These are phyloP conservation scores for Fistulinella prunicolor DNA, from an alignment of 768 basidiomycete species.

Conservation along the genomic window DNA sequence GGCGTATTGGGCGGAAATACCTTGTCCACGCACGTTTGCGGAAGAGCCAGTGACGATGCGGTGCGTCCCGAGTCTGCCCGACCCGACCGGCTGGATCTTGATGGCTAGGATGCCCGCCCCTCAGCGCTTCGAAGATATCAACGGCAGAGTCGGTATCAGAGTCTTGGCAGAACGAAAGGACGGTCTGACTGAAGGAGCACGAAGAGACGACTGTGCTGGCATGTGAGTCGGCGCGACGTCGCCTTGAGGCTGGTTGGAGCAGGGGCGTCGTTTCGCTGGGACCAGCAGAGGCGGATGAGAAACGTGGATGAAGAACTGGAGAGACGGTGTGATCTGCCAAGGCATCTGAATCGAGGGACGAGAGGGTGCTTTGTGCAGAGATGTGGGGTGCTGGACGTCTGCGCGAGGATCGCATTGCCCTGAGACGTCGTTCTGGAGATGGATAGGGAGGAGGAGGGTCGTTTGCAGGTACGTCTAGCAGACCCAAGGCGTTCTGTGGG, in stretches of 20 bases:
- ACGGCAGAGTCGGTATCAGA: constrained; percentile 41
- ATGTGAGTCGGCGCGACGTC: constrained; percentile 58
- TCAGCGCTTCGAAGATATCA: constrained; percentile 28
- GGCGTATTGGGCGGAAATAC: constrained; percentile 64
- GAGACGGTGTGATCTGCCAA: constrained; percentile 36
- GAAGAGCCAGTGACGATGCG: constrained; percentile 4
- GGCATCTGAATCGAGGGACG: constrained; percentile 36
- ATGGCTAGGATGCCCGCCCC: no score
- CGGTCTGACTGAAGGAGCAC: constrained; percentile 59
- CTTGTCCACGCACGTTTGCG: constrained; percentile 39
- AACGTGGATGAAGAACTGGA: no score
- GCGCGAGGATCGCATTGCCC: constrained; percentile 31
- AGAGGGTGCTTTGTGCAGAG: constrained; percentile 26
- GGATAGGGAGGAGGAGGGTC: constrained; percentile 80
- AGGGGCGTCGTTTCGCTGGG: constrained; percentile 51
- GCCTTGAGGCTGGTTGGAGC: constrained; percentile 30
- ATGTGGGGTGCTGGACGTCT: constrained; percentile 30
- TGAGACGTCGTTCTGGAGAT: constrained; percentile 41
- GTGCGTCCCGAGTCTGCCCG: background rate
- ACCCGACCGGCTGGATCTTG: constrained; percentile 11
- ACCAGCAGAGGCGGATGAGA: constrained; percentile 22
- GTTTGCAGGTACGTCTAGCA: constrained; percentile 12
- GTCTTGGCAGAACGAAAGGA: constrained; percentile 67
- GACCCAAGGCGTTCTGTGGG: constrained; percentile 8
- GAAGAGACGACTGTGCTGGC: constrained; percentile 48